Conservation (phyloP, 441 rosid species). For the Eutrema salsugineum region DNA sequence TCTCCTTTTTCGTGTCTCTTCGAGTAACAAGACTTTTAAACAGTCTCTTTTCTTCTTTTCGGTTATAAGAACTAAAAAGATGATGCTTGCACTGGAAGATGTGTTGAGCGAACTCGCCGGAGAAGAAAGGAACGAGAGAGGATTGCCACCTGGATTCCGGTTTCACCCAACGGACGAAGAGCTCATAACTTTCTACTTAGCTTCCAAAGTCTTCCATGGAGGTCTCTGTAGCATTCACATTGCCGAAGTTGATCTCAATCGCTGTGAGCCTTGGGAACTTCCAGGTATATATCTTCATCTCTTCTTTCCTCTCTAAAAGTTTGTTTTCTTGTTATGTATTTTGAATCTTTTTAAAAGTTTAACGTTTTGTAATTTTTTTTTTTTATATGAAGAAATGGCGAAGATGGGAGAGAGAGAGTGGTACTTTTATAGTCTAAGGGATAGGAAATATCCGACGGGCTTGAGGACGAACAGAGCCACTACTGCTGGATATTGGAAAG, state of each 20-base stretch:
- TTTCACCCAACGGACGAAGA: conserved; percentile 98
- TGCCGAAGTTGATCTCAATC: conserved; percentile 86
- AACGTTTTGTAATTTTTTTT: not conserved
- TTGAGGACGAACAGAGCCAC: conserved; percentile 93
- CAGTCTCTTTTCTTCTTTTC: not conserved
- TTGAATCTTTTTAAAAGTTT: not conserved
- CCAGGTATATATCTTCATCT: conserved; percentile 54
- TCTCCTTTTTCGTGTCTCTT: conserved; percentile 19
- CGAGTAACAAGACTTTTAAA: conserved; percentile 10
- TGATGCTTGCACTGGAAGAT: conserved; percentile 67
- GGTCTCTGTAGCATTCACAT: conserved; percentile 67
- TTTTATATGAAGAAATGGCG: conserved; percentile 52
- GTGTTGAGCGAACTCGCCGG: conserved; percentile 57
- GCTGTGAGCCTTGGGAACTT: conserved; percentile 98
- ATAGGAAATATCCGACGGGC: conserved; percentile 98
- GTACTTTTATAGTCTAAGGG: conserved; percentile 93
- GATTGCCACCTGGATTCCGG: conserved; percentile 92
- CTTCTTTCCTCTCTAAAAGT: not conserved
- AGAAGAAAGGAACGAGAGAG: conserved; percentile 59
- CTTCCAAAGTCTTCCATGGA: conserved; percentile 84
- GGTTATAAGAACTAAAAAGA: not conserved
- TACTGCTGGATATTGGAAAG: conserved; percentile 96
- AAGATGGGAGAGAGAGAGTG: conserved; percentile 96
- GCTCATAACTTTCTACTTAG: conserved; percentile 83
- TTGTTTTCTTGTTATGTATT: not conserved